Conservation (phyloP, 2,329 filamentous ascomycete species). For the Aulographum hederae region DNA sequence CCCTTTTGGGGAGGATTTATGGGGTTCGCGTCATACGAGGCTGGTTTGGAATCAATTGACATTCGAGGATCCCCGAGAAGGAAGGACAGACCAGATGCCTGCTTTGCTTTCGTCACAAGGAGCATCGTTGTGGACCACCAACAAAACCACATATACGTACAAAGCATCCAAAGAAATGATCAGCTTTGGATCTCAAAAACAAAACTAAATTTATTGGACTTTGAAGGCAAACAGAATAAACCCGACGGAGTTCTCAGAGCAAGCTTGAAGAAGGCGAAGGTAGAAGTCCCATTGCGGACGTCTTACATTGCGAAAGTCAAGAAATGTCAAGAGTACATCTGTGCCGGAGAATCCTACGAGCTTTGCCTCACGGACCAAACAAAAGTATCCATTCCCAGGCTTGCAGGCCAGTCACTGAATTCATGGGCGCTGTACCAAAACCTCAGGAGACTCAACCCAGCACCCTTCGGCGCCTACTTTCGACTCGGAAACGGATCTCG, state of each 20-base stretch:
- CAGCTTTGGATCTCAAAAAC: constrained; percentile 27
- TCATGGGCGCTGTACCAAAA: constrained; percentile 54
- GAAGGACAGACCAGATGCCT: constrained; percentile 38
- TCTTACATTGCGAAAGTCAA: constrained; percentile 49
- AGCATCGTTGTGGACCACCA: constrained; percentile 64
- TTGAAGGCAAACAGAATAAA: too few relatives aligned
- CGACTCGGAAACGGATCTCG: constrained; percentile 32
- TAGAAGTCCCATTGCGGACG: too few relatives aligned
- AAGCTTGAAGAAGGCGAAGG: too few relatives aligned
- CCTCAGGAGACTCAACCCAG: constrained; percentile 54
- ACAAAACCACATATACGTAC: constrained; percentile 42
- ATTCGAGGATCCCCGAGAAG: too few relatives aligned
- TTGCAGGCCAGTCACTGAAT: background rate
- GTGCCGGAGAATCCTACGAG: constrained; percentile 69
- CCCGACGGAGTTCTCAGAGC: too few relatives aligned
- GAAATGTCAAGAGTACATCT: constrained; percentile 51
- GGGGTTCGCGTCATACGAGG: constrained; percentile 72
- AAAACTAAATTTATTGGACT: too few relatives aligned
- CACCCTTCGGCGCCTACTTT: constrained; percentile 71
- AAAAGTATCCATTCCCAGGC: constrained; percentile 29
- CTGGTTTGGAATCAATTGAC: constrained; percentile 45
- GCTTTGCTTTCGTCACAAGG: constrained; percentile 56
- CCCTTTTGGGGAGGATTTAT: constrained; percentile 73
- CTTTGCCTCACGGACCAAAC: constrained; percentile 68
- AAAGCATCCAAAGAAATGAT: constrained; percentile 38